Conservation (phyloP, 352 stramenopile species). For the Thalassiosira hispida region DNA sequence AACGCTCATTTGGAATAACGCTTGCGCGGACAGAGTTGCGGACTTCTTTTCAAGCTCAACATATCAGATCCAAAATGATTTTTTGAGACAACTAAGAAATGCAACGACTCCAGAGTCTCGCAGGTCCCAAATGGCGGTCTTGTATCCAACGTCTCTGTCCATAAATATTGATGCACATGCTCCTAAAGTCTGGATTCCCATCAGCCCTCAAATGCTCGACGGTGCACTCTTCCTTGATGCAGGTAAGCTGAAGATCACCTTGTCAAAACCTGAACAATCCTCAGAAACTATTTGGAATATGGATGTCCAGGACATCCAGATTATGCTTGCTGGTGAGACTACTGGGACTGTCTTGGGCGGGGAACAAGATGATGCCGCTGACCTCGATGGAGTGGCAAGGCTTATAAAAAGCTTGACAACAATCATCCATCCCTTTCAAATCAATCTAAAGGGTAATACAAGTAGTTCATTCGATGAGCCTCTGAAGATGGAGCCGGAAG, state of each 20-base stretch:
- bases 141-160: conserved; percentile 68
- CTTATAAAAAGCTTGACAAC: conserved; percentile 36
- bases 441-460: conserved; percentile 37
- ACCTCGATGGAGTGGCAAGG: conserved; percentile 29
- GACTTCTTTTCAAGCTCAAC: conserved; percentile 65
- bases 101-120: conserved; percentile 72
- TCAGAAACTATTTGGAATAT: conserved; percentile 59
- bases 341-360: conserved; percentile 7
- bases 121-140: conserved; percentile 73
- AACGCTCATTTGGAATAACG: conserved; percentile 78
- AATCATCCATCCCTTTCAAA: conserved; percentile 73
- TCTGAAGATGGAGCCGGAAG: conserved; percentile 9
- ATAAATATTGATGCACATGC: conserved; percentile 71
- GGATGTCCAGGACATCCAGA: conserved; percentile 66
- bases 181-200: conserved; percentile 81
- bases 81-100: conserved; percentile 68
- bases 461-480: conserved; percentile 17
- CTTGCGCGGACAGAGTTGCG: conserved; percentile 61
- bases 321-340: conserved; percentile 57
- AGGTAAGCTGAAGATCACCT: conserved; percentile 64
- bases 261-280: conserved; percentile 55
- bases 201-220: conserved; percentile 51
- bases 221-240: conserved; percentile 82
- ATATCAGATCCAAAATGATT: conserved; percentile 57
- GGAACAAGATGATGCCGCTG: conserved; percentile 16